Evolutionary conservation across 345 rosid genomes (phyloP), one percentile per base, ranked within the genome.

Genomic region (Dovyalis caffra): DNA sequence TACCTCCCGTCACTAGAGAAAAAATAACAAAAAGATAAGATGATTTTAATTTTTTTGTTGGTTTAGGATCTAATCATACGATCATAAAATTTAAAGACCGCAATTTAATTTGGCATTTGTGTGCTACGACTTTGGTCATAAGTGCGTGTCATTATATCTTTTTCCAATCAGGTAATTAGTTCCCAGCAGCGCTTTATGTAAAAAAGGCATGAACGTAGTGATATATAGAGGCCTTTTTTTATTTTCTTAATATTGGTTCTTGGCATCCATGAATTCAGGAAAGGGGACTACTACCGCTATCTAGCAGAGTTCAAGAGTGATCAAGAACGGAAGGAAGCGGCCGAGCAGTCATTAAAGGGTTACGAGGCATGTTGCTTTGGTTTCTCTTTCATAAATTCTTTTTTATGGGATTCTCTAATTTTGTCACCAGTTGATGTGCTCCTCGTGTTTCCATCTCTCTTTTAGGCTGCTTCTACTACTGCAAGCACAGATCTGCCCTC

Each of bases 401-500:
- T 21, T 32, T 11, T 40, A 8, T 34, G 56, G 38, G 26, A 14
- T 31, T 56, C 45, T 62, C 11, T 71, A 57, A 20, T 51, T 69
- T 62, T 62, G 43, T 58, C 8, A 7, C 71, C 38, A 31, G 14
- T 61, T 66, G 64, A 68, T 28, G 26, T 20, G 31, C 8, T 61
- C 5, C 75, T 25, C 63, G 14, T 74, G 32, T 53, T 69, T 32
- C 35, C 6, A 31, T 60, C 33, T 47, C 61, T 25, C 34, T 68
- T 53, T 47, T 32, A 95, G 97, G 96, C 98, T 85, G 99, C 99
- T 75, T 88, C 96, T 68, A 86, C 88, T 74, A 79, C 90, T 45
- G 98, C 99, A 78, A 95, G 80, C 86, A 88, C 90, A 43, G 98
- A 93, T 70, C 97, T 95, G 71, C 93, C 99, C 70, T 91, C 99